Evolutionary conservation across 2,329 filamentous ascomycete genomes (phyloP).

Genomic region (Cylindrodendrum hubeiense): DNA sequence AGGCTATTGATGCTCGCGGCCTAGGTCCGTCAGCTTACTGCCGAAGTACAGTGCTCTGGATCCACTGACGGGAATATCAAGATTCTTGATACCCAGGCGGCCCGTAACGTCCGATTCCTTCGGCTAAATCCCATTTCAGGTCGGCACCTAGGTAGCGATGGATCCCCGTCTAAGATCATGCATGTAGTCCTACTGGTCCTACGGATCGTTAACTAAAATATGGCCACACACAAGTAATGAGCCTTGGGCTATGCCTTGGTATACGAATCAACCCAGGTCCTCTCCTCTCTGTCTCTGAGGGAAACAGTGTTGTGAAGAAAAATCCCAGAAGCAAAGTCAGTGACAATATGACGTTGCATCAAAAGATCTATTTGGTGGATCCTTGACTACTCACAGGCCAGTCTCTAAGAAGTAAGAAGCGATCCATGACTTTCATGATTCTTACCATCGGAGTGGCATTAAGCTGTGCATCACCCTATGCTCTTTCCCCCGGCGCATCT

Average conservation of each 20-base stretch:
- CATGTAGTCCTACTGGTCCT: too few species aligned
- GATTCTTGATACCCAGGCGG: neutral
- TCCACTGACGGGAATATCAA: neutral
- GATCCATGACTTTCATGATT: neutral
- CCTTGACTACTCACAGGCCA: neutral
- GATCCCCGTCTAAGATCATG: too few species aligned
- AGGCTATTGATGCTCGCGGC: neutral
- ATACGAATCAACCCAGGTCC: too few species aligned
- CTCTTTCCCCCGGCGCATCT: neutral
- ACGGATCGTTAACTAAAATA: too few species aligned
- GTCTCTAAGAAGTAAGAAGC: neutral
- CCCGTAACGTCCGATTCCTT: neutral
- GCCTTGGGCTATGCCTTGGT: too few species aligned
- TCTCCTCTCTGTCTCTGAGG: too few species aligned
- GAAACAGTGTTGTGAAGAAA: too few species aligned
- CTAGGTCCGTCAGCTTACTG: neutral
- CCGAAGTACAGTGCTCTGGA: neutral
- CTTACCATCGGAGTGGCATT: neutral
- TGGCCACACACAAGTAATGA: too few species aligned
- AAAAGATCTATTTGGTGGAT: neutral
- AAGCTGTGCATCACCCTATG: neutral
- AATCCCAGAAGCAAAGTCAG: too few species aligned
- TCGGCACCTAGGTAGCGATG: too few species aligned
- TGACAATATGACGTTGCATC: neutral
- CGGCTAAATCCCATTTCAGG: neutral